Conservation (phyloP, 352 stramenopile species). For the Pythium rhizo-oryzae region DNA sequence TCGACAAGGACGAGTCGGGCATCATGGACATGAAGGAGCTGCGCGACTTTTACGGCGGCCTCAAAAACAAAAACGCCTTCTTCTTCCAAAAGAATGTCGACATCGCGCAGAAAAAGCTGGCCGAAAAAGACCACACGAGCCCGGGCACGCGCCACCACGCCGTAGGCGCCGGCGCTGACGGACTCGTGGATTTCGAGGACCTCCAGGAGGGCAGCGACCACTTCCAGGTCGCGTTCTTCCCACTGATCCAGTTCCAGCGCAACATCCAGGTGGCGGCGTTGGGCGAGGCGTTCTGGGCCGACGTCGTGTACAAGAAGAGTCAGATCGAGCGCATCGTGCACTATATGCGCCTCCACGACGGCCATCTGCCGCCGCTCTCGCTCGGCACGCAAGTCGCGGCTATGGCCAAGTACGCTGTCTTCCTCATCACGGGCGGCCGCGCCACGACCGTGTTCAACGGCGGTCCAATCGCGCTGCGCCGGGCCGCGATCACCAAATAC, state of each 20-base stretch:
- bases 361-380: conserved; percentile 48
- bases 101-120: conserved; percentile 55
- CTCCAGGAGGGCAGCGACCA: conserved; percentile 52
- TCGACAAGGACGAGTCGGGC: conserved; percentile 65
- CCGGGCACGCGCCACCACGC: conserved; percentile 21
- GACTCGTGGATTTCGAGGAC: conserved; percentile 58
- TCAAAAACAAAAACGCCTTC: conserved; percentile 51
- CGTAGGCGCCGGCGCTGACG: conserved; percentile 25
- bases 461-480: conserved; percentile 34
- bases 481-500: conserved; percentile 49
- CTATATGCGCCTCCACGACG: conserved; percentile 63
- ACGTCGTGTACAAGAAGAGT: conserved; percentile 39
- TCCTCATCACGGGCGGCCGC: conserved; percentile 18
- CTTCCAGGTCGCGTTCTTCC: conserved; percentile 71
- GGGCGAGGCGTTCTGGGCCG: conserved; percentile 55
- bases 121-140: conserved; percentile 31
- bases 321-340: conserved; percentile 54
- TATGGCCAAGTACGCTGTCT: conserved; percentile 17
- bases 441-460: conserved; percentile 29
- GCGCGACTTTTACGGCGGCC: conserved; percentile 51
- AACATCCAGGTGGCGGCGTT: conserved; percentile 52
- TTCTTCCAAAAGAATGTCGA: conserved; percentile 71
- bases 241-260: conserved; percentile 64
- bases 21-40: conserved; percentile 64
- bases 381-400: conserved; percentile 36